A percentile compares a stretch with the other conserved stretches of the same genome.
Evolutionary conservation across 2,329 filamentous ascomycete genomes (phyloP).

Genomic region (Rhinocladiella mackenziei): DNA sequence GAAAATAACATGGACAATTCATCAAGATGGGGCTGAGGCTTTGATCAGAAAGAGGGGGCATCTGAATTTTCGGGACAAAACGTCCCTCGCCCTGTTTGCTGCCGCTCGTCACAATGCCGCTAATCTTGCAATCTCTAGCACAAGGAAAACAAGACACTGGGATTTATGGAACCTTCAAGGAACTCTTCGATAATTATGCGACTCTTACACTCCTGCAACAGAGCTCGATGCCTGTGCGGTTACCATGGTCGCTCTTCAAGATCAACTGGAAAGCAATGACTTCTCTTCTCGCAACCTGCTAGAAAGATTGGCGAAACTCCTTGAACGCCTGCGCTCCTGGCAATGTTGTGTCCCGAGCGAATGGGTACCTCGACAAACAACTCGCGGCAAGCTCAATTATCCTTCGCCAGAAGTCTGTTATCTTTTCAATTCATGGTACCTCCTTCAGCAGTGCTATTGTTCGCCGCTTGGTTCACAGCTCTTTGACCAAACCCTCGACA

Average conservation of each 20-base stretch:
- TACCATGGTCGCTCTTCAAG: not conserved
- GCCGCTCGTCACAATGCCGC: not conserved
- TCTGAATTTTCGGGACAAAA: not conserved
- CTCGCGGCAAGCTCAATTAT: not conserved
- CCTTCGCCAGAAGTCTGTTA: not conserved
- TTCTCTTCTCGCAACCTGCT: constrained; percentile 1
- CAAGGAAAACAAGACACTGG: not conserved
- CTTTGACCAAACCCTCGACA: not conserved
- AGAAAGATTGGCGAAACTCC: not conserved
- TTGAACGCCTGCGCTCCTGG: not conserved
- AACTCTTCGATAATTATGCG: not conserved
- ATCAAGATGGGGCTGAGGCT: not conserved
- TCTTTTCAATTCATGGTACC: not conserved
- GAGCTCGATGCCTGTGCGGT: not conserved
- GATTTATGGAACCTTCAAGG: not conserved
- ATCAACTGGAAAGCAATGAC: not conserved
- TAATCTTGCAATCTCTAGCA: not conserved
- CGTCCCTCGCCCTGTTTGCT: not conserved
- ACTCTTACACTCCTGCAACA: not conserved
- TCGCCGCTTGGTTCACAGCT: not conserved
- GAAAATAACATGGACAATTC: not conserved
- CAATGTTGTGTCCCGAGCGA: not conserved
- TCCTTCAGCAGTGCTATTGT: not conserved
- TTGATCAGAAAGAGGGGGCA: not conserved
- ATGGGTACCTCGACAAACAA: not conserved